phyloP scores from a whole-genome alignment of 2,329 filamentous ascomycete genomes.

The Nemania serpens region DNA sequence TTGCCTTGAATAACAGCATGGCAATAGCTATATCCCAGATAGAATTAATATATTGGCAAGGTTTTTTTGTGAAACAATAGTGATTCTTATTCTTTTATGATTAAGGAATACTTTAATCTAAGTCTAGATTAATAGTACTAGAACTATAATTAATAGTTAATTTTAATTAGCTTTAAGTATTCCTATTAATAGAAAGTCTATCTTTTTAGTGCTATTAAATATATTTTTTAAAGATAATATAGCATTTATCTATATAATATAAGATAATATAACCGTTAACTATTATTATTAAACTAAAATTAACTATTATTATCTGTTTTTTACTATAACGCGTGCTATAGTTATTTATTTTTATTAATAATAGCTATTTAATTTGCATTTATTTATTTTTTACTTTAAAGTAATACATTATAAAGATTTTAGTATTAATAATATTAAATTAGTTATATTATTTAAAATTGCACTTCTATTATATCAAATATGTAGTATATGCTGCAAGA shows the following conservation, averaged over 20 bases:
- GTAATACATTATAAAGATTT: conserved; percentile 6
- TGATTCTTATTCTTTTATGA: background rate
- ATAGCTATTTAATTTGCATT: background rate
- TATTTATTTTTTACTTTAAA: conserved; percentile 1
- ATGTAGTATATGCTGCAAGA: conserved; percentile 1
- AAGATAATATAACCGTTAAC: background rate
- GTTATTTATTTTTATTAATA: conserved; percentile 4
- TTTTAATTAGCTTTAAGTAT: conserved; percentile 4
- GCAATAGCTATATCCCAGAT: background rate
- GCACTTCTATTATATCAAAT: background rate
- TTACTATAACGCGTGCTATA: background rate
- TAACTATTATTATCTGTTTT: background rate
- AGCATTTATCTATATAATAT: conserved; percentile 6
- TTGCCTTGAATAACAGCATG: conserved; percentile 1
- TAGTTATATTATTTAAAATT: background rate
- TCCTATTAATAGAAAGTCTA: background rate
- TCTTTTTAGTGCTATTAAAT: conserved; percentile 4
- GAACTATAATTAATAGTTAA: background rate
- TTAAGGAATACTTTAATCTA: background rate
- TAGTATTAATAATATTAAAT: conserved; percentile 1
- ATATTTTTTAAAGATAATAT: background rate
- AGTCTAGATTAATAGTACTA: conserved; percentile 2
- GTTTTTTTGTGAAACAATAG: background rate
- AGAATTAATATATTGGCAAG: conserved; percentile 3
- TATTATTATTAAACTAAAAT: background rate